Percentiles rank a stretch among this genome's conserved stretches.
Evolutionary conservation across 306 rosid species (phyloP).

Genomic region (Arachis stenosperma): DNA sequence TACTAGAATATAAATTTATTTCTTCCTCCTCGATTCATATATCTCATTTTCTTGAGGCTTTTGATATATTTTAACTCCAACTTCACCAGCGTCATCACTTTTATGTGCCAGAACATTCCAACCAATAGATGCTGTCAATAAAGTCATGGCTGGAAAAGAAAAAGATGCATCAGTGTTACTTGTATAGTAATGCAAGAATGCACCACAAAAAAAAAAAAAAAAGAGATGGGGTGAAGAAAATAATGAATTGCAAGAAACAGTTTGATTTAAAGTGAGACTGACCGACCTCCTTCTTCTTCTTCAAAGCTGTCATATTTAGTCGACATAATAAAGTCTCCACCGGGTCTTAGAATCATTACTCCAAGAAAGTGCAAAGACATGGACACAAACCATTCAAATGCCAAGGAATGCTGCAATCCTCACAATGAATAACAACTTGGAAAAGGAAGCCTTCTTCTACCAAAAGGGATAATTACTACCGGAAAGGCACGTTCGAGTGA

Average conservation of each 20-base stretch:
- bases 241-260: slow-evolving; percentile 6
- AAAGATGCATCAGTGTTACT: slow-evolving; percentile 34
- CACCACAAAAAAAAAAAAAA: slow-evolving; percentile 2
- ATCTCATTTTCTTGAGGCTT: no score
- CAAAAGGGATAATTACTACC: slow-evolving; percentile 72
- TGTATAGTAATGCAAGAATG: slow-evolving; percentile 3
- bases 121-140: slow-evolving; percentile 72
- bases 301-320: slow-evolving; percentile 78
- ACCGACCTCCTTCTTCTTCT: slow-evolving; percentile 84
- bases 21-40: no score
- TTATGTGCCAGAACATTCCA: slow-evolving; percentile 91
- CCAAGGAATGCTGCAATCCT: slow-evolving; percentile 77
- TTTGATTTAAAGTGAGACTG: slow-evolving; percentile 28
- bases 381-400: slow-evolving; percentile 70
- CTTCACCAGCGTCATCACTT: no score
- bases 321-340: slow-evolving; percentile 89
- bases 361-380: slow-evolving; percentile 2
- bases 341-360: slow-evolving; percentile 60
- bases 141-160: slow-evolving; percentile 70
- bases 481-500: slow-evolving; percentile 92
- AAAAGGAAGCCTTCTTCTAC: slow-evolving; percentile 84
- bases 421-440: slow-evolving; percentile 91
- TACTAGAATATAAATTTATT: no score
- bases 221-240: background rate
- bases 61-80: no score